phyloP scores from a whole-genome alignment of 2,329 filamentous ascomycete species.

The Nectriaceae sp. region DNA sequence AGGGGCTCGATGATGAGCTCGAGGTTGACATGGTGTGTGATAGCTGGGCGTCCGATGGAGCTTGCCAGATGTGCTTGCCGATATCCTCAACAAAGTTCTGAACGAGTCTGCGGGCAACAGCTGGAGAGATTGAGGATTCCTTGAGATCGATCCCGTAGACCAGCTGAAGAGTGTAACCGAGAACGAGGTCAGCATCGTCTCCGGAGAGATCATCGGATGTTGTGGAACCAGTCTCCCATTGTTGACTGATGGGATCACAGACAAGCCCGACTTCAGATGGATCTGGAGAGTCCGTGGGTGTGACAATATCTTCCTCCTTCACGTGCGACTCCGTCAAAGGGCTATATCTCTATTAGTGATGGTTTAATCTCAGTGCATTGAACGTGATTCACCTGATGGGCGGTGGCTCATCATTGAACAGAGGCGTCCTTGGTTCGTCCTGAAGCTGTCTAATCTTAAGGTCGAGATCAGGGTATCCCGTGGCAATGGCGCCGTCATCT shows the following conservation, averaged over 20 bases:
- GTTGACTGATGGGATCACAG: constrained; percentile 11
- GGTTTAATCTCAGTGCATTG: too few relatives aligned
- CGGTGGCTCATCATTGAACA: constrained; percentile 9
- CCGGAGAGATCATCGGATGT: constrained; percentile 32
- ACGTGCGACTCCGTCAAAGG: constrained; percentile 18
- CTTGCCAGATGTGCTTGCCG: constrained; percentile 35
- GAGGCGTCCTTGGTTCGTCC: too few relatives aligned
- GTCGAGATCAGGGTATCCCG: constrained; percentile 30
- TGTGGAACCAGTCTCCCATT: constrained; percentile 21
- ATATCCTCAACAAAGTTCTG: constrained; percentile 37
- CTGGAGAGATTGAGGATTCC: constrained; percentile 31
- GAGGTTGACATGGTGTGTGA: constrained; percentile 34
- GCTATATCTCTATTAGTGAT: constrained; percentile 13
- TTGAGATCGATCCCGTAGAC: constrained; percentile 40
- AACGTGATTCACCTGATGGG: constrained; percentile 14
- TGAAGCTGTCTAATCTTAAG: constrained; percentile 22
- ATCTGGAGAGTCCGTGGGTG: constrained; percentile 17
- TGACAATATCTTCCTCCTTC: constrained; percentile 22
- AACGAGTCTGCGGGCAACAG: constrained; percentile 33
- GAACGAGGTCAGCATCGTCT: constrained; percentile 37
- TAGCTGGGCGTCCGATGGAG: constrained; percentile 29
- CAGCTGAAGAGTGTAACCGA: constrained; percentile 39
- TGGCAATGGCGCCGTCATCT: constrained; percentile 29
- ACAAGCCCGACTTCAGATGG: constrained; percentile 1
- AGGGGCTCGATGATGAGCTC: constrained; percentile 33